Base-by-base conservation (phyloP, 768 basidiomycete species). In the Clitopilus hobsonii region DNA sequence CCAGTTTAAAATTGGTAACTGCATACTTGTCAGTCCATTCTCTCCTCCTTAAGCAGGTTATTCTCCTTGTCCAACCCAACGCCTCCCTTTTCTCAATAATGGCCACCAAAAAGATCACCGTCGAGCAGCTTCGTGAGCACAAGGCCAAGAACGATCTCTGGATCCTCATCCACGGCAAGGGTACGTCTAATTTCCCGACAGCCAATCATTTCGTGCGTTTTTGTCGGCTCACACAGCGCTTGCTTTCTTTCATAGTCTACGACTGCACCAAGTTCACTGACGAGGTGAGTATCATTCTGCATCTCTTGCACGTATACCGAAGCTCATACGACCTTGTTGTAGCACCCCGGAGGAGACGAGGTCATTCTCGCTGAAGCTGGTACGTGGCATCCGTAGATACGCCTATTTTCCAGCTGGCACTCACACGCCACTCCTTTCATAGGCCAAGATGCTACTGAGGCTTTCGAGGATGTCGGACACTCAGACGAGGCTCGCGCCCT, bases 291-390 rank as follows among this genome's bases (percentile, higher is more conserved):
- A 30, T 38, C 16, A 28, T 51, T 22, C 22, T 22, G n/a, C 6
- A 24, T 38, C 54, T 51, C 49, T 36, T 58, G 29, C 3, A 53
- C 30, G 48, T 16, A 8, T 36, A n/a, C 32, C 32, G 10, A 36
- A 25, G 23, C 49, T 29, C 32, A 26, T 51, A 51, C 41, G 41
- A 45, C 41, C 10, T 45, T 11, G n/a, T 20, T 32, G 16, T 66
- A 91, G 95, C 95, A 97, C 67, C 95, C 94, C 22, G 96, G 96
- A 69, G 97, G 97, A 59, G 97, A 98, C 76, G 97, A 99, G 76
- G 96, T 99, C 54, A 83, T 99, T 58, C 72, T 98, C 52, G 88
- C 91, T 56, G 97, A 99, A 75, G 87, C 85, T 66, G 91, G 91
- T 87, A 73, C 67, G 89, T 79, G 66, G 66, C 70, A 57, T 32